phyloP scores from a whole-genome alignment of 768 basidiomycete genomes.

The Lyophyllum decastes region DNA sequence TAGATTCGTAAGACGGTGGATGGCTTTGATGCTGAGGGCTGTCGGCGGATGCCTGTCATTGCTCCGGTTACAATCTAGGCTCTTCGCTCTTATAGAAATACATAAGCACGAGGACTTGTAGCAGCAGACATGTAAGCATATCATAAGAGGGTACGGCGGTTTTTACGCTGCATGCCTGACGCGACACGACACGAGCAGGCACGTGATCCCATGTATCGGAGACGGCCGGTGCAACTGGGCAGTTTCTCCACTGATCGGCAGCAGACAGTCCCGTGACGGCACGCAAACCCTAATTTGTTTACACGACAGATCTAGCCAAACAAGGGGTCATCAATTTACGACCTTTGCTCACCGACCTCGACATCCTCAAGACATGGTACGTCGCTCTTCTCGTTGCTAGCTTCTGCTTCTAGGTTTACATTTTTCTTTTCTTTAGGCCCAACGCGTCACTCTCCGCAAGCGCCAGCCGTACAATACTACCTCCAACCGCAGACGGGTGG shows the following conservation, averaged over 20 bases:
- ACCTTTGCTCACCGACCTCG: conserved; percentile 51
- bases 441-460: conserved; percentile 99
- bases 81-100: too few relatives aligned
- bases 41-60: too few relatives aligned
- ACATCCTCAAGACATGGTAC: conserved; percentile 53
- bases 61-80: too few relatives aligned
- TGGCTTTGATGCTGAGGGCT: too few relatives aligned
- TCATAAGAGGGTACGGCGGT: too few relatives aligned
- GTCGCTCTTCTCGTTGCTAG: background rate
- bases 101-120: too few relatives aligned
- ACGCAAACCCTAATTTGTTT: conserved; percentile 55
- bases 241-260: conserved; percentile 26
- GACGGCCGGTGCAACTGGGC: conserved; percentile 33
- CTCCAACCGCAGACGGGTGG: conserved; percentile 91
- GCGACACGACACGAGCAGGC: background rate
- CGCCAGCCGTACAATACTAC: conserved; percentile 98
- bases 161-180: too few relatives aligned
- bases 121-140: too few relatives aligned
- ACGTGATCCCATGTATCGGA: conserved; percentile 22
- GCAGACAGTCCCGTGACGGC: background rate
- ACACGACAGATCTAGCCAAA: conserved; percentile 43
- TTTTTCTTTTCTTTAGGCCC: conserved; percentile 65
- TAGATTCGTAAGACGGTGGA: too few relatives aligned
- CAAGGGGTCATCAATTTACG: conserved; percentile 27
- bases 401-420: conserved; percentile 22